Evolutionary conservation across 768 basidiomycete species (phyloP).

Genomic region (Amanita rimosa): DNA sequence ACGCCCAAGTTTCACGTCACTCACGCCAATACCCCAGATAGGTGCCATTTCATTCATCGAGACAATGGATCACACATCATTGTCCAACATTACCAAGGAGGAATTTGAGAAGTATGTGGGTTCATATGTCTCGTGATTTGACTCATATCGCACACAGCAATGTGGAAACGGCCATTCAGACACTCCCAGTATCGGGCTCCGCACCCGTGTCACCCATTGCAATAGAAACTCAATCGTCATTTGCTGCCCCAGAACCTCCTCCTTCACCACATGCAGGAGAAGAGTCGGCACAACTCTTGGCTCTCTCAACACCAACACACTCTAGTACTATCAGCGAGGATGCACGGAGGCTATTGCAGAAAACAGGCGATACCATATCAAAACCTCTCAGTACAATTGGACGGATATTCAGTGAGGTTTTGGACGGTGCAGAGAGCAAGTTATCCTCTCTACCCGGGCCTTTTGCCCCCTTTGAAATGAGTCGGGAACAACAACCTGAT

Average conservation of each 20-base stretch:
- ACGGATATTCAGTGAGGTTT: conserved; percentile 76
- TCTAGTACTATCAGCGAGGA: conserved; percentile 50
- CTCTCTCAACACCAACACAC: conserved; percentile 49
- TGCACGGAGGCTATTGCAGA: conserved; percentile 74
- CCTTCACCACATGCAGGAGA: conserved; percentile 60
- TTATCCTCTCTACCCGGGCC: conserved; percentile 56
- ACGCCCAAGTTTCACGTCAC: neutral
- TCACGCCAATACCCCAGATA: conserved; percentile 40
- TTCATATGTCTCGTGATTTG: neutral
- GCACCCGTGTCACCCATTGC: conserved; percentile 25
- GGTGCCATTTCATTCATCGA: conserved; percentile 97
- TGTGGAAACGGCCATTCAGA: conserved; percentile 41
- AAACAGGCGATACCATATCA: conserved; percentile 83
- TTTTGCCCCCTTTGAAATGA: conserved; percentile 58
- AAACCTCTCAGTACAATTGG: conserved; percentile 87
- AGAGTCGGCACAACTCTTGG: conserved; percentile 77
- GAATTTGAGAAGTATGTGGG: conserved; percentile 71
- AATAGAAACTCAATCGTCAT: conserved; percentile 16
- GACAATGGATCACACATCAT: conserved; percentile 90
- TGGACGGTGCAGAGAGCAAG: conserved; percentile 62
- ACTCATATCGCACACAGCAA: conserved; percentile 22
- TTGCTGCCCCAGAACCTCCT: conserved; percentile 9
- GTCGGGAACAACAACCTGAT: conserved; percentile 21
- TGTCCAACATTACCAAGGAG: conserved; percentile 89
- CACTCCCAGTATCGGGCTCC: conserved; percentile 26